These are phyloP conservation scores for Nicotiana tabacum DNA, from an alignment of 257 asterid genomes.

Conservation along the genomic window DNA sequence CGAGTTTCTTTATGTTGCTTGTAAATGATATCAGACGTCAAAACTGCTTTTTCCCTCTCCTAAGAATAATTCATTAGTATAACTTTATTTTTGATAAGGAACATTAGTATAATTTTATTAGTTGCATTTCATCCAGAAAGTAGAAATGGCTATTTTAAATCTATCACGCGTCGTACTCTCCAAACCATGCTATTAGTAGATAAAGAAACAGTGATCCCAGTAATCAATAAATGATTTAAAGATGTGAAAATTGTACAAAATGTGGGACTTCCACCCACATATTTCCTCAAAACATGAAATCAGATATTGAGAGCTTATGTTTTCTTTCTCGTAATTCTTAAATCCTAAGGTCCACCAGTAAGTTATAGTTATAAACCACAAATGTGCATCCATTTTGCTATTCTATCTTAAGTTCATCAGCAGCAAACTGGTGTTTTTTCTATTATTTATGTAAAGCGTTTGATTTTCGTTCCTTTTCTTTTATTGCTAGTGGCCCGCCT, in stretches of 20 bases:
- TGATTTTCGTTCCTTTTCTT: constrained; percentile 16
- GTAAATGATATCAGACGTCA: background rate
- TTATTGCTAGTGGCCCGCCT: constrained; percentile 82
- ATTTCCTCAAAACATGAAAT: background rate
- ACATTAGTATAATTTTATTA: background rate
- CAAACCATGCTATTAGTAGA: background rate
- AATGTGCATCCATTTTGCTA: background rate
- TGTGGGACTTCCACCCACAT: background rate
- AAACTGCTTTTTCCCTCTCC: background rate
- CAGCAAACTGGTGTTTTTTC: background rate
- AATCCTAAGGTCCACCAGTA: background rate
- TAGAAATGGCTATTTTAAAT: background rate
- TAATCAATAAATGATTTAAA: background rate
- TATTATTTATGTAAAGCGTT: background rate
- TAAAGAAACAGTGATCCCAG: background rate
- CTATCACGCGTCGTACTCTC: background rate
- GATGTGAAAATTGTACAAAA: background rate
- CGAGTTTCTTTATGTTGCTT: background rate
- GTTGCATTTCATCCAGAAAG: background rate
- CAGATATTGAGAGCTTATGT: background rate
- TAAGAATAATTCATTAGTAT: background rate
- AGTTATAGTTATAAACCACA: background rate
- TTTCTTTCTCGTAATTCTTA: background rate
- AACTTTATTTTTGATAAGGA: background rate
- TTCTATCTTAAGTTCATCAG: background rate